Base-by-base conservation (phyloP, 805 yeast genomes). In the Millerago galiae region DNA sequence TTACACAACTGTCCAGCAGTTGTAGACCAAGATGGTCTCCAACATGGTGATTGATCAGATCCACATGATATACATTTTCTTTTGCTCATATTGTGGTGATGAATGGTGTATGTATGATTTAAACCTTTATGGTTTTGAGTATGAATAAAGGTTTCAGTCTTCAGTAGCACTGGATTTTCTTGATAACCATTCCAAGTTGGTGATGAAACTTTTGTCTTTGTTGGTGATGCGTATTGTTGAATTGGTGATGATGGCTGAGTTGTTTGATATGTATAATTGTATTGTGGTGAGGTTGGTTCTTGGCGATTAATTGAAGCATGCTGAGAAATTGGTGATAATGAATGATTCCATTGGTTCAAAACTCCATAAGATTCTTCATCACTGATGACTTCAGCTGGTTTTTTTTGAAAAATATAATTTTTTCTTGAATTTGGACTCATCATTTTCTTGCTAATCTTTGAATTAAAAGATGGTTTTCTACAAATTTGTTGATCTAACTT, bases 21-120 rank as follows among this genome's bases (percentile, higher is more conserved):
- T 24, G 79, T 71, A 3, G 91, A 81, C 99, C 99, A 91, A 5
- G 95, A 83, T 2, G 99, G 99, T 59, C 99, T 77, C 99, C 99
- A 91, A 63, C 99, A 91, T 5, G 99, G 99, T 6, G 95, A 85
- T 53, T 85, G 93, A 43, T 81, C 83, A 1, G 93, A 79, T 7
- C 89, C 88, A 65, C 99, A 91, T 6, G 96, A 87, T 25, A 91
- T 80, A 59, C 99, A 91, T 41, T 74, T 75, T 51, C 95, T 72
- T 56, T 50, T 54, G 39, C 38, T 41, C 12, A 50, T 47, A 36
- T 48, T 49, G 33, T 54, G 56, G 34, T 57, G 61, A 37, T 52
- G 57, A 8, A 55, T 51, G 34, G 62, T 55, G 46, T 54, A 55
- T 18, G 60, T 49, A 48, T 57, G 59, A 42, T 56, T 51, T 26